phyloP scores from a whole-genome alignment of 2,329 filamentous ascomycete genomes.

The Didymella lethalis region DNA sequence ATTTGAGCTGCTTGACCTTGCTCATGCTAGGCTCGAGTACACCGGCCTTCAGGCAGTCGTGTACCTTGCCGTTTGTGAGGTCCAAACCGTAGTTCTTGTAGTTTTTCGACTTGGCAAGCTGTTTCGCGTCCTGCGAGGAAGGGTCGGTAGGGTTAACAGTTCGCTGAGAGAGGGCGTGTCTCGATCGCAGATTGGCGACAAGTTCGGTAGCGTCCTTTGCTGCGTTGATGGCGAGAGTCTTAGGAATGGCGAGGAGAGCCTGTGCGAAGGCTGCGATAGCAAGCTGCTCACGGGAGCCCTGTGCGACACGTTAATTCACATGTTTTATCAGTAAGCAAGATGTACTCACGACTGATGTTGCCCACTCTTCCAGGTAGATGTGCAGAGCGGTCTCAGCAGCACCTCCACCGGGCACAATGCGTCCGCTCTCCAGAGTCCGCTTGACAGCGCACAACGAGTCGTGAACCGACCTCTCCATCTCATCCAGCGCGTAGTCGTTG shows the following conservation, averaged over 20 bases:
- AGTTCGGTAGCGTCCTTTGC: slow-evolving; percentile 96
- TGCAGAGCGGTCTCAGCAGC: slow-evolving; percentile 98
- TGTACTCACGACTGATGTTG: slow-evolving; percentile 81
- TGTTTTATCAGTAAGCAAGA: background rate
- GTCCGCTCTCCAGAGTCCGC: slow-evolving; percentile 93
- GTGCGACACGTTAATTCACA: slow-evolving; percentile 15
- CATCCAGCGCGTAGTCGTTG: slow-evolving; percentile 95
- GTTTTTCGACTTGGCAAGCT: slow-evolving; percentile 88
- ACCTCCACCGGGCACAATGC: slow-evolving; percentile 94
- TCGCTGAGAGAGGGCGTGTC: slow-evolving; percentile 93
- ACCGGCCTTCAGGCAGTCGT: slow-evolving; percentile 92
- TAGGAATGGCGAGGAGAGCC: slow-evolving; percentile 91
- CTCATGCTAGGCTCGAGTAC: slow-evolving; percentile 97
- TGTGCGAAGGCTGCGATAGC: slow-evolving; percentile 98
- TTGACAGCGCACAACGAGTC: slow-evolving; percentile 97
- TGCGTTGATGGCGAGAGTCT: slow-evolving; percentile 95
- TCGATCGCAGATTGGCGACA: slow-evolving; percentile 90
- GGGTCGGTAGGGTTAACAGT: slow-evolving; percentile 72
- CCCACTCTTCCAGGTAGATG: slow-evolving; percentile 99
- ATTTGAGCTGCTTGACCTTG: slow-evolving; percentile 98
- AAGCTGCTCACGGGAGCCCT: slow-evolving; percentile 92
- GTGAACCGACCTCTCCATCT: slow-evolving; percentile 99
- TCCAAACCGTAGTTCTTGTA: slow-evolving; percentile 99
- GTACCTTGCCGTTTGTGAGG: slow-evolving; percentile 84
- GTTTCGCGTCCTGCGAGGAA: slow-evolving; percentile 79